Evolutionary conservation across 2,329 filamentous ascomycete species (phyloP).

Genomic region (Fusarium multiceps): DNA sequence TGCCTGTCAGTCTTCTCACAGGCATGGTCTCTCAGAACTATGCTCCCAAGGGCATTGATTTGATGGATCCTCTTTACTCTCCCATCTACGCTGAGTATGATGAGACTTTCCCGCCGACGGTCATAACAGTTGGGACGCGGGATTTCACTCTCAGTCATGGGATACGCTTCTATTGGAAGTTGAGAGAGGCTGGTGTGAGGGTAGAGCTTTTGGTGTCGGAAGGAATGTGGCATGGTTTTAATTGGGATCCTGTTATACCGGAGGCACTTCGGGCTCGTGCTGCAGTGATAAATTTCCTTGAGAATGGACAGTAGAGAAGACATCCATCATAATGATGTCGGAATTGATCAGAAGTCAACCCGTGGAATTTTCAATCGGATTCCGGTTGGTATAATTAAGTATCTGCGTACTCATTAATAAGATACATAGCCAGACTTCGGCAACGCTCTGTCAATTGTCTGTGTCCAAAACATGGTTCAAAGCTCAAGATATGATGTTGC

Average conservation of each 20-base stretch:
- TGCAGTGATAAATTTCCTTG: not conserved
- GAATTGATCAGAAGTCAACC: not conserved
- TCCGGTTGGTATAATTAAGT: rapidly evolving
- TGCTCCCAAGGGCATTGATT: not conserved
- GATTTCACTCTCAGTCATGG: conserved; percentile 1
- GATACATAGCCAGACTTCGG: not conserved
- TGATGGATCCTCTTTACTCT: not conserved
- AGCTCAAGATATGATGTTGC: not conserved
- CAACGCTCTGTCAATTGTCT: not conserved
- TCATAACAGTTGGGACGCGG: not conserved
- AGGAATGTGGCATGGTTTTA: conserved; percentile 3
- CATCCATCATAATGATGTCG: not conserved
- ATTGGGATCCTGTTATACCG: not conserved
- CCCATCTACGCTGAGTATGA: not conserved
- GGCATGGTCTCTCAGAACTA: not conserved
- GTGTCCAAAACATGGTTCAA: not conserved
- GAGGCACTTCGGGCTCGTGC: not conserved
- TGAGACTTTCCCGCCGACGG: not conserved
- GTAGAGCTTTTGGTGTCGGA: not conserved
- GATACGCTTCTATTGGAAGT: not conserved
- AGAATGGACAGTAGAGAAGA: not conserved
- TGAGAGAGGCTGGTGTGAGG: not conserved
- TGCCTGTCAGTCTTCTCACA: not conserved
- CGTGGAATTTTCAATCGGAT: not conserved
- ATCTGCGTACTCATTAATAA: not conserved